Evolutionary conservation across 2,329 filamentous ascomycete species (phyloP).

Genomic region (Didymella exigua): DNA sequence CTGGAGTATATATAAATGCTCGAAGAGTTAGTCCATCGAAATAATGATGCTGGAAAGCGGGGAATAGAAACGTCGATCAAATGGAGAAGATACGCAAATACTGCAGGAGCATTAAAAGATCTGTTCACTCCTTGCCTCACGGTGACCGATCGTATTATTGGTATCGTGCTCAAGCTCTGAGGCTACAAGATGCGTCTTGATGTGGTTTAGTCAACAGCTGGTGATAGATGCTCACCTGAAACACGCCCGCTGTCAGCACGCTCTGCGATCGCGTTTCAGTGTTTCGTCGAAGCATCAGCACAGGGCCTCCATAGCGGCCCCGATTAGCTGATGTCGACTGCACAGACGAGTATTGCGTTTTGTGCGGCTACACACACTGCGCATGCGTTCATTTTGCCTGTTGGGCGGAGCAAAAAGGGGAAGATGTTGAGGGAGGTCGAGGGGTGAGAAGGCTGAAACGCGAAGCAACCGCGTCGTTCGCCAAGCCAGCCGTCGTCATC

Average conservation of each 20-base stretch:
- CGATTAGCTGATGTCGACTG: not conserved
- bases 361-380: constrained; percentile 4
- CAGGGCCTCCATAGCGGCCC: not conserved
- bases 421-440: not conserved
- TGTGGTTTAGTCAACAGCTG: not conserved
- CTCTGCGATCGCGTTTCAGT: constrained; percentile 9
- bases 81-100: not conserved
- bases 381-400: constrained; percentile 1
- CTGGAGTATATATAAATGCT: not conserved
- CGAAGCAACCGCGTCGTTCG: constrained; percentile 13
- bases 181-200: constrained; percentile 7
- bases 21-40: not conserved
- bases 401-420: not conserved
- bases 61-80: not conserved
- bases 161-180: not conserved
- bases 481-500: constrained; percentile 14
- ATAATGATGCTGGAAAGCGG: not conserved
- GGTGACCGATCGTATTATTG: constrained; percentile 11
- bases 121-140: constrained; percentile 9
- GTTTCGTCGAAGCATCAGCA: constrained; percentile 11
- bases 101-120: constrained; percentile 1
- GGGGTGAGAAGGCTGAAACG: constrained; percentile 22
- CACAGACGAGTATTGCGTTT: not conserved
- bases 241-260: constrained; percentile 6
- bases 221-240: constrained; percentile 13